Conservation (phyloP, 1,284 basidiomycete species). For the Fomitopsis betulina region DNA sequence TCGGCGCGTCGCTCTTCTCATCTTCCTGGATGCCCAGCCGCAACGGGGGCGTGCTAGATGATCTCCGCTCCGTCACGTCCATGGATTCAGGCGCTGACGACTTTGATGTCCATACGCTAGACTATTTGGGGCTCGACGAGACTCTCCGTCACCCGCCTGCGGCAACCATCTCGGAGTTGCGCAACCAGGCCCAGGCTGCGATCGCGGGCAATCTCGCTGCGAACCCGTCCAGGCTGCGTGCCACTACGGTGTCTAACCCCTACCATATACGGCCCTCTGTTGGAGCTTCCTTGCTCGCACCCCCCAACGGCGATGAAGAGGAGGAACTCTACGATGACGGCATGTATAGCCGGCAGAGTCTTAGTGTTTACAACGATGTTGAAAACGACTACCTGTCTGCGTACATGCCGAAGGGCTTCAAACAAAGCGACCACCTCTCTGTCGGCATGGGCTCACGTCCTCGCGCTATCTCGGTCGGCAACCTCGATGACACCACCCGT, state of each 20-base stretch:
- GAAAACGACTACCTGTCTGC: conserved; percentile 48
- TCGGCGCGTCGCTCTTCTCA: conserved; percentile 82
- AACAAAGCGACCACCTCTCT: conserved; percentile 62
- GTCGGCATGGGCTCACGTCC: conserved; percentile 53
- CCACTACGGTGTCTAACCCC: conserved; percentile 88
- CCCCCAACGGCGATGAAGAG: conserved; percentile 61
- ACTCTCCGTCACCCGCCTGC: conserved; percentile 61
- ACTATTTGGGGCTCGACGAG: conserved; percentile 92
- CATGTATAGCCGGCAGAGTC: conserved; percentile 44
- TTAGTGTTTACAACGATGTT: conserved; percentile 48
- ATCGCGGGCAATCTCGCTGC: conserved; percentile 76
- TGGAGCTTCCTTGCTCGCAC: conserved; percentile 51
- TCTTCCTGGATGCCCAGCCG: conserved; percentile 79
- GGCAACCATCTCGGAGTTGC: conserved; percentile 80
- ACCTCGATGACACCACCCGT: conserved; percentile 71
- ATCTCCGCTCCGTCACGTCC: conserved; percentile 74
- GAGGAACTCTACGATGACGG: conserved; percentile 65
- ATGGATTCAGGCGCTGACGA: conserved; percentile 79
- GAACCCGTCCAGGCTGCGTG: conserved; percentile 74
- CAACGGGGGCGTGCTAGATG: conserved; percentile 63
- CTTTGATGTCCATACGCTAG: conserved; percentile 89
- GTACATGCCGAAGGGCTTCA: conserved; percentile 70
- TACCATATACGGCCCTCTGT: conserved; percentile 61
- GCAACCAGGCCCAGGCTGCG: conserved; percentile 83
- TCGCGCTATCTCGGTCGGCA: conserved; percentile 88